Base-by-base conservation (phyloP, 2,329 filamentous ascomycete species). In the Polytolypa hystricis region DNA sequence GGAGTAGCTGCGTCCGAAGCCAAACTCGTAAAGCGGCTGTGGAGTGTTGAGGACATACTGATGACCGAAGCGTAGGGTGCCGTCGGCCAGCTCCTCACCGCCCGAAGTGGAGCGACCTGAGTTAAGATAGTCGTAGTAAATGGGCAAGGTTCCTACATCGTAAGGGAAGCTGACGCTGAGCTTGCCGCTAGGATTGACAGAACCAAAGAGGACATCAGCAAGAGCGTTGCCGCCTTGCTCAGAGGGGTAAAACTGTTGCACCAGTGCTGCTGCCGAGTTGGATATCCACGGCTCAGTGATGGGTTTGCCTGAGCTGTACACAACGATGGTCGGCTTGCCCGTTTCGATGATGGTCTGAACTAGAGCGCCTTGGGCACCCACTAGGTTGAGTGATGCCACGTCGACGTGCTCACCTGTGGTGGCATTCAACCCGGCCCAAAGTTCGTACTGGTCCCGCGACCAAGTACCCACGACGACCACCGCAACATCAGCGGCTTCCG, bases 391-490 rank as follows among this genome's bases (percentile, higher is more conserved):
- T 35, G 65, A 66, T 39, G 71, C 61, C 1, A 76, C 65, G 46
- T 85, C 81, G 32, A 85, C 74, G 49, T 84, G 79, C 51, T 85
- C 81, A 34, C 79, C 81, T 0, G 79, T 84, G 6, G 80, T 85
- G 18, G 79, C 79, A 46, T 85, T 85, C 2, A 83, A 54, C 0
- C 77, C 76, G 38, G 62, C 56, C 81, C 79, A 84, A 3, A 85
- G 71, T 54, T 84, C 73, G 35, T 67, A 63, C 51, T 85, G 80
- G 49, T 86, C 81, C 33, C 80, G 71, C 17, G 74, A 77, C 81
- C 80, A 84, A 6, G 81, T 85, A 20, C 81, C 81, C 1, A 84
- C 79, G 0, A 85, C 66, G 0, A 85, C 78, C 4, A 85, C 69
- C 4, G 81, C 80, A 2, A 84, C 73, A 48, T 85, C 81, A 3